Evolutionary conservation across 768 basidiomycete genomes (phyloP).

Genomic region (Lactarius evosmus): DNA sequence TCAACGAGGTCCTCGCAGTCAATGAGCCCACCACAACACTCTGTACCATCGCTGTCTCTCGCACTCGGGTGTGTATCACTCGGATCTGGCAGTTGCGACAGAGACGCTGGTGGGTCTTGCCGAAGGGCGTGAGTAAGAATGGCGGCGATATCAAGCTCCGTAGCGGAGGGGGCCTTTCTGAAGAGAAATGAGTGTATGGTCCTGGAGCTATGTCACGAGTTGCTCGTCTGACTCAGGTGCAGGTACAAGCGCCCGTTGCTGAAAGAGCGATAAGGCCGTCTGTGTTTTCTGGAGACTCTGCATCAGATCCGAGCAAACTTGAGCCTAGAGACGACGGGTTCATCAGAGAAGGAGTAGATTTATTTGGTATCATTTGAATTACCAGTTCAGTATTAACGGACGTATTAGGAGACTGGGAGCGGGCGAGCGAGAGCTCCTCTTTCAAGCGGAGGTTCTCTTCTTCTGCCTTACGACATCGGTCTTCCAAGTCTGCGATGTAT

Average conservation of each 20-base stretch:
- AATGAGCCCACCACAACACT: constrained; percentile 13
- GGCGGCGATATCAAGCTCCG: constrained; percentile 23
- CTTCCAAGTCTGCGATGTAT: constrained; percentile 24
- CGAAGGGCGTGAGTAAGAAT: constrained; percentile 19
- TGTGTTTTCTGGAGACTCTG: constrained; percentile 21
- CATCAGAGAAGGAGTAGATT: not conserved
- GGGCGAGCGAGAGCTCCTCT: constrained; percentile 19
- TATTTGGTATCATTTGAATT: not conserved
- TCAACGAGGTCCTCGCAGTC: constrained; percentile 14
- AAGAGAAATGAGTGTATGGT: constrained; percentile 1
- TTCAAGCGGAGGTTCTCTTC: constrained; percentile 23
- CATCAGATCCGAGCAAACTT: constrained; percentile 21
- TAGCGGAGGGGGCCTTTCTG: constrained; percentile 14
- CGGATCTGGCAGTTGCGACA: not conserved
- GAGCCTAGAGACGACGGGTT: constrained; percentile 1
- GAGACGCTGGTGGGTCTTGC: constrained; percentile 1
- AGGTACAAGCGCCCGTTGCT: constrained; percentile 4
- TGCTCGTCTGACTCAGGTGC: constrained; percentile 1
- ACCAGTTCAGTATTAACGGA: constrained; percentile 17
- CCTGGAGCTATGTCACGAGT: not conserved
- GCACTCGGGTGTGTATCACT: not conserved
- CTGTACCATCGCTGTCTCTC: not conserved
- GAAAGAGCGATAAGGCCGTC: constrained; percentile 11
- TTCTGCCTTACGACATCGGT: constrained; percentile 24
- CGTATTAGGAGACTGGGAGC: constrained; percentile 12